Evolutionary conservation across 345 rosid species (phyloP), one percentile per base, ranked within the genome.

Genomic region (Melaleuca quinquenervia): DNA sequence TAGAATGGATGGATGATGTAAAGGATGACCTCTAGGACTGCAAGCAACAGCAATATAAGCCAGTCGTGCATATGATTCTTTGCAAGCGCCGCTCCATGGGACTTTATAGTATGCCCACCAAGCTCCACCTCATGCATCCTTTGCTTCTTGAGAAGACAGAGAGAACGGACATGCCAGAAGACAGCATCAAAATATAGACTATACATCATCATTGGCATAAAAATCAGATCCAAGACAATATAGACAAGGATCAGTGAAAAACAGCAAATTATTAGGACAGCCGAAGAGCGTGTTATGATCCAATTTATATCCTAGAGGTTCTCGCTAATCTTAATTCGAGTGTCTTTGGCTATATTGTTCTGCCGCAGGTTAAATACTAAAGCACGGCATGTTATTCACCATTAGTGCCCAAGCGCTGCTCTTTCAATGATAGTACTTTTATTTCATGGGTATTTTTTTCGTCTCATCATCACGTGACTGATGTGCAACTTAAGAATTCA

Each of bases 41-140:
- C 87, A 50, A 95, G 95, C 45, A 95, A 89, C 84, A 94, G 75
- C 14, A 96, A 85, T 84, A 95, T 94, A 64, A 96, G 83, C 99
- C 98, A 96, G 86, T 96, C 99, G 50, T 94, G 93, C 78, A 87
- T 50, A 88, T 92, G 96, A 84, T 89, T 87, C 86, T 88, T 82
- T 1, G 95, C 98, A 27, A 96, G 88, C 74, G 82, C 90, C 2
- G 89, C 92, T 86, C 98, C 98, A 88, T 93, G 94, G 44, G 92
- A 88, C 60, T 53, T 93, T 18, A 95, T 91, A 0, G 93, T 91
- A 89, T 93, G 91, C 16, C 90, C 83, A 1, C 93, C 91, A 20
- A 86, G 52, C 87, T 89, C 92, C 89, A 70, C 45, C 48, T 70
- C 24, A 70, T 70, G 93, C 58, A 86, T 90, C 11, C 60, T 32